Evolutionary conservation across 108 stramenopile species (phyloP).

Genomic region (Nitzschia putrida): DNA sequence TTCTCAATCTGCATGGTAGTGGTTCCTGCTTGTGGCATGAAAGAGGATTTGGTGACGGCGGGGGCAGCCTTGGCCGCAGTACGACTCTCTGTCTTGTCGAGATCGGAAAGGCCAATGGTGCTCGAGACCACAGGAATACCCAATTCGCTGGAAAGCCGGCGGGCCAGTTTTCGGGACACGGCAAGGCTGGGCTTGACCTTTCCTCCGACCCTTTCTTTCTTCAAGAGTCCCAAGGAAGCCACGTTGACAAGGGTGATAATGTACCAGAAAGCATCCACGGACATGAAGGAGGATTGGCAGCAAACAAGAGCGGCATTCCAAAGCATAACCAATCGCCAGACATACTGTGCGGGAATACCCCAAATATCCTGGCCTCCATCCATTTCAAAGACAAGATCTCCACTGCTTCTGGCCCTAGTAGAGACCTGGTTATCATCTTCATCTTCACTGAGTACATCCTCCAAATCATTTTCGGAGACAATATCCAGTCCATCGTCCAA

Average conservation of each 20-base stretch:
- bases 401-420: background rate
- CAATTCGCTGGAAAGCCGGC: conserved; percentile 14
- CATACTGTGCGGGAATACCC: conserved; percentile 14
- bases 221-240: conserved; percentile 39
- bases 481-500: conserved; percentile 16
- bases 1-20: conserved; percentile 63
- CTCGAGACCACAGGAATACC: conserved; percentile 1
- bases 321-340: conserved; percentile 12
- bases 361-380: conserved; percentile 11
- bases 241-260: conserved; percentile 59
- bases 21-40: conserved; percentile 60
- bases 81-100: background rate
- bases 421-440: conserved; percentile 1
- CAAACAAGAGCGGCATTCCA: conserved; percentile 53
- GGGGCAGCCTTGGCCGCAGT: background rate
- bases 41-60: background rate
- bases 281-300: conserved; percentile 43
- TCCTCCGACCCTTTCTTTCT: conserved; percentile 29
- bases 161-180: conserved; percentile 5
- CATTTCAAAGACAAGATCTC: conserved; percentile 8
- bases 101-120: background rate
- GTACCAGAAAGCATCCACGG: conserved; percentile 61
- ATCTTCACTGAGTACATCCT: conserved; percentile 13
- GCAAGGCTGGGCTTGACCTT: conserved; percentile 13
- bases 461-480: conserved; percentile 8